Percentiles rank a stretch among this genome's conserved stretches.
Conservation (phyloP, 768 basidiomycete genomes). For the Trametes meyenii region DNA sequence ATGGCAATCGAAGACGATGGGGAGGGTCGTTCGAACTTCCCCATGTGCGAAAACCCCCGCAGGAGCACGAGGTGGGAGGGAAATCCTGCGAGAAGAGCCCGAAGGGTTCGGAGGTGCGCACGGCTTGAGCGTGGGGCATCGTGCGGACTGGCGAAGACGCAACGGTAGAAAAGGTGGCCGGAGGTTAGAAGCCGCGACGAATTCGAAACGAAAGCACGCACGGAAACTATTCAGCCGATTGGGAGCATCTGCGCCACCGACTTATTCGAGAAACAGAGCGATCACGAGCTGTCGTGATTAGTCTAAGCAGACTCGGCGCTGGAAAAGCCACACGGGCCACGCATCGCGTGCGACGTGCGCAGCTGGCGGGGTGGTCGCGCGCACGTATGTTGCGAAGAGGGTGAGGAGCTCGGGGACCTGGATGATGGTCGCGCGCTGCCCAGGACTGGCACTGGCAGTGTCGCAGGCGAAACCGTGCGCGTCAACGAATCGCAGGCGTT, state of each 20-base stretch:
- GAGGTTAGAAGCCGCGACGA: constrained; percentile 9
- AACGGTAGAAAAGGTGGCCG: neutral
- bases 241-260: constrained; percentile 13
- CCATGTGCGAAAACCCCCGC: no score
- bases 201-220: constrained; percentile 8
- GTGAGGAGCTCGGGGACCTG: neutral
- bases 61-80: no score
- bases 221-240: constrained; percentile 9
- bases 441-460: no score
- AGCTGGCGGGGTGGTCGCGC: neutral
- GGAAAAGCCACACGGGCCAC: constrained; percentile 5
- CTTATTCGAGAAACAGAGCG: constrained; percentile 13
- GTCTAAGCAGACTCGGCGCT: constrained; percentile 11
- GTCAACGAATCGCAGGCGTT: neutral
- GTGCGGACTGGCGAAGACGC: neutral
- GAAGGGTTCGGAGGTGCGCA: no score
- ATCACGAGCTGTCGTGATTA: constrained; percentile 18
- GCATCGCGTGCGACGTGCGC: neutral
- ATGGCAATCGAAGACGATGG: no score
- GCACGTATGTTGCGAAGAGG: neutral
- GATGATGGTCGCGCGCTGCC: neutral
- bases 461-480: neutral
- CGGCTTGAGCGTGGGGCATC: no score
- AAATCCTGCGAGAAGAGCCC: no score
- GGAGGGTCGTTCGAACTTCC: no score